phyloP scores from a whole-genome alignment of 2,329 filamentous ascomycete genomes.

The Colletotrichum liriopes region DNA sequence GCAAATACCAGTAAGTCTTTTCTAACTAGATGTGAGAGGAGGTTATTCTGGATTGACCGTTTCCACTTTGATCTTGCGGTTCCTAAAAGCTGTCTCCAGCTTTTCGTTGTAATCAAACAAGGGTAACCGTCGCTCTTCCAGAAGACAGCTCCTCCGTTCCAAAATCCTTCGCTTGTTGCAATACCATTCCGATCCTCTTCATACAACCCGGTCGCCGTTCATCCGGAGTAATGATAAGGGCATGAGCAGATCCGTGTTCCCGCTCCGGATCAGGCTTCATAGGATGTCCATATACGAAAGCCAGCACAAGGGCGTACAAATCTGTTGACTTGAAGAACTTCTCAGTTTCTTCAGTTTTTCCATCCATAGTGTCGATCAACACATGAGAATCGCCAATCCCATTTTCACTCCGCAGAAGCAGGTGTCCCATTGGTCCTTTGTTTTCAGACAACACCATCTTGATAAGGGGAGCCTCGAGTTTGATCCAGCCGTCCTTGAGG shows the following conservation, averaged over 20 bases:
- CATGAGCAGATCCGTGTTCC: neutral
- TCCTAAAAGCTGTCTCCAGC: neutral
- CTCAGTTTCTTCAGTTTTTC: constrained; percentile 7
- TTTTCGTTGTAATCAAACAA: neutral
- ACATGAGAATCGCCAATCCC: neutral
- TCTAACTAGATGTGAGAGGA: too few relatives aligned
- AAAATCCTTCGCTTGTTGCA: neutral
- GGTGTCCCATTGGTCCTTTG: constrained; percentile 21
- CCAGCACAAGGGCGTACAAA: constrained; percentile 18
- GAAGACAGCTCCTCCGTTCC: neutral
- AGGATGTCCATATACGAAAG: neutral
- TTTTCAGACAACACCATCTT: constrained; percentile 22
- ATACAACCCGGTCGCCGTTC: constrained; percentile 10
- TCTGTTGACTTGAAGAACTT: neutral
- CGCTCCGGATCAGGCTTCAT: neutral
- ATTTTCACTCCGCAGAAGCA: constrained; percentile 13
- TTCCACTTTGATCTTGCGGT: neutral
- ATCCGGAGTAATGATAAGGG: constrained; percentile 7
- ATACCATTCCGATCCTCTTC: constrained; percentile 16
- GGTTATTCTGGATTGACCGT: too few relatives aligned
- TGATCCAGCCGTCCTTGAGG: constrained; percentile 34
- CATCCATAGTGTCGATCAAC: constrained; percentile 12
- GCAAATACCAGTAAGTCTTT: too few relatives aligned
- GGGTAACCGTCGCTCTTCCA: neutral
- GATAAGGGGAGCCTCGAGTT: constrained; percentile 31